Evolutionary conservation across 352 stramenopile genomes (phyloP).

Genomic region (Phytophthora cactorum): DNA sequence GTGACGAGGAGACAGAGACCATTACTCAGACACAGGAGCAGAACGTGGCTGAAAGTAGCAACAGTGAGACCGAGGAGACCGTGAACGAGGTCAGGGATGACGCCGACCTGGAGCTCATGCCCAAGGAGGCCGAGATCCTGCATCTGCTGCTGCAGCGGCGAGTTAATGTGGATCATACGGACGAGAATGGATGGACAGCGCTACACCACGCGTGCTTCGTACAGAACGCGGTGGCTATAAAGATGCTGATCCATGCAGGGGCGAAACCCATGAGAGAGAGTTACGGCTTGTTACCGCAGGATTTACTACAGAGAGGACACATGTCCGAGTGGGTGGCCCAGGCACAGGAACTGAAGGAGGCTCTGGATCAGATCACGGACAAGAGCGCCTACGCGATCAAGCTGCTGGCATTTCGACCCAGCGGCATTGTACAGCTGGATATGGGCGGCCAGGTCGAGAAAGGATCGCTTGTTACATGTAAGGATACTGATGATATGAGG

Average conservation of each 20-base stretch:
- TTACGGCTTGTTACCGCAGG: conserved; percentile 79
- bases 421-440: conserved; percentile 83
- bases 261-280: conserved; percentile 73
- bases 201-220: conserved; percentile 84
- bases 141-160: conserved; percentile 72
- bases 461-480: conserved; percentile 82
- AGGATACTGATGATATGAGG: conserved; percentile 9
- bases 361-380: conserved; percentile 70
- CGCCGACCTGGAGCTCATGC: conserved; percentile 59
- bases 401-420: conserved; percentile 79
- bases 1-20: conserved; percentile 23
- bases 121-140: conserved; percentile 79
- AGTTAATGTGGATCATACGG: conserved; percentile 81
- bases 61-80: conserved; percentile 28
- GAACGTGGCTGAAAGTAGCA: conserved; percentile 19
- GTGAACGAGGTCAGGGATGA: conserved; percentile 63
- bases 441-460: conserved; percentile 88
- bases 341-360: conserved; percentile 76
- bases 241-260: conserved; percentile 77
- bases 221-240: conserved; percentile 74
- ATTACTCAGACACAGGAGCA: conserved; percentile 9
- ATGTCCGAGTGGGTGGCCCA: conserved; percentile 72
- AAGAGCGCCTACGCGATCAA: conserved; percentile 75
- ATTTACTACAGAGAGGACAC: conserved; percentile 74
- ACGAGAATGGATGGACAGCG: conserved; percentile 87